Evolutionary conservation across 371 early-diverging fungal species (phyloP), one percentile per base, ranked within the genome.

Genomic region (Funneliformis caledonium): DNA sequence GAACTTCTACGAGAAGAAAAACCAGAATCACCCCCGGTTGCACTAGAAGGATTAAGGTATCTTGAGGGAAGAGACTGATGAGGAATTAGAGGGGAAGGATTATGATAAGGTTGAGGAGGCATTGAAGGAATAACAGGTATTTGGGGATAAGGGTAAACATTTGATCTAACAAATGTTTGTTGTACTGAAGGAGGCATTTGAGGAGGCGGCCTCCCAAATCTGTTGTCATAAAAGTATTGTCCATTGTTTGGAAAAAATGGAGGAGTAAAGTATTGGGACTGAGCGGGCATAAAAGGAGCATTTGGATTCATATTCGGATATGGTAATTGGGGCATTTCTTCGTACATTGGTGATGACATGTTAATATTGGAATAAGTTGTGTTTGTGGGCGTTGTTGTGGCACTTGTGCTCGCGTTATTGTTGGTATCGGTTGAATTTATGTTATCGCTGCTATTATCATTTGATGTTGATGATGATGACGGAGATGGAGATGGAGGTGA

Each of bases 1-100:
- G 81, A 65, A 22, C 82, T 73, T 61, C 77, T 72, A 43, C 82
- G 72, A 19, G 73, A 48, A 52, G 80, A 80, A 48, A 80, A 80
- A 37, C 80, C 69, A 22, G 82, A 74, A 78, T 81, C 67, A 59
- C 78, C 81, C 37, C 74, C 73, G 12, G 62, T n/a, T n/a, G 59
- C 31, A 70, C 61, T 72, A 48, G 22, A 22, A 42, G 68, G 43
- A 48, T 64, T 62, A 7, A 61, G 56, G 56, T 70, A 75, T 65
- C 73, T 72, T 31, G 37, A 26, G 42, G 75, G 75, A 52, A 22
- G 73, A 22, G 45, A 50, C 11, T 72, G 81, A 37, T 31, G 48
- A 12, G 47, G 19, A 19, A 80, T 69, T 56, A 60, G 33, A 60
- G 69, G 80, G 11, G 72, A 42, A 59, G 31, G 68, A 75, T 26